These are phyloP conservation scores for Neotropicomus parvogracilis DNA, from an alignment of 1,284 basidiomycete species.

Conservation along the genomic window DNA sequence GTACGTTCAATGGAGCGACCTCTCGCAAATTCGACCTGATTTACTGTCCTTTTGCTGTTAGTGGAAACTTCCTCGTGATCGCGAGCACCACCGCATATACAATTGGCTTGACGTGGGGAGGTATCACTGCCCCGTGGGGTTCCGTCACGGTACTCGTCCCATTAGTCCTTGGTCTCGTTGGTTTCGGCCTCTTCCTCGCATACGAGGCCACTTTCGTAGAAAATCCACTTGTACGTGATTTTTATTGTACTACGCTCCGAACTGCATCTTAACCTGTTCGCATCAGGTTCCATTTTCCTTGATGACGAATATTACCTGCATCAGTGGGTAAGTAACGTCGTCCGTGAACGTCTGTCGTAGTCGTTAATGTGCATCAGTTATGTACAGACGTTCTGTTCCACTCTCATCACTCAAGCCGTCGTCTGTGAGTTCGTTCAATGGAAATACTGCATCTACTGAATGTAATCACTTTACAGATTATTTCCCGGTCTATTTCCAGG, in stretches of 20 bases:
- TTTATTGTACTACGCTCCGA: too few relatives aligned
- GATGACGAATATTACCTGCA: conserved; percentile 14
- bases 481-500: conserved; percentile 15
- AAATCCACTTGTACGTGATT: conserved; percentile 10
- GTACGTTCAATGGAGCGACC: neutral
- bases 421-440: conserved; percentile 3
- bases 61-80: conserved; percentile 14
- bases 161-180: conserved; percentile 11
- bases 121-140: conserved; percentile 11
- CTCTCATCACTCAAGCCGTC: neutral
- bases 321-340: conserved; percentile 14
- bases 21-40: neutral
- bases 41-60: neutral
- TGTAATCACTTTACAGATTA: conserved; percentile 2
- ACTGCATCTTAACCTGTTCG: too few relatives aligned
- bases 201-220: conserved; percentile 13
- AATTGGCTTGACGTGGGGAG: conserved; percentile 16
- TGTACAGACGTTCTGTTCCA: conserved; percentile 8
- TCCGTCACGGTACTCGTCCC: conserved; percentile 10
- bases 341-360: neutral
- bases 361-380: conserved; percentile 6
- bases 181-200: conserved; percentile 6
- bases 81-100: conserved; percentile 11
- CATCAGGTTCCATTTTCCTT: conserved; percentile 15
- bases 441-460: neutral